Evolutionary conservation across 176 grass and related monocot genomes (phyloP).

Genomic region (Elaeis guineensis): DNA sequence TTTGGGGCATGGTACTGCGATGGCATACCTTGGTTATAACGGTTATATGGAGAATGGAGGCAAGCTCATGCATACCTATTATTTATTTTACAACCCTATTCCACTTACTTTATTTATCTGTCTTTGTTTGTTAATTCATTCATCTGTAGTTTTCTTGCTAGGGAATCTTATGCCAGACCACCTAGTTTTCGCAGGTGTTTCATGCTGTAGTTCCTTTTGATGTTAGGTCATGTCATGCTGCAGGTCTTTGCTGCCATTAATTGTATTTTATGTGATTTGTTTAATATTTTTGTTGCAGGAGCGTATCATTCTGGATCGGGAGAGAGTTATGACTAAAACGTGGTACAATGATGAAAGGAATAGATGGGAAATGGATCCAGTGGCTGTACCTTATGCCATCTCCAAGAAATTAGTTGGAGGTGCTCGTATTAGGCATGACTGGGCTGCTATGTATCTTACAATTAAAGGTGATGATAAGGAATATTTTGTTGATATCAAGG

Average conservation of each 20-base stretch:
- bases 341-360: constrained; percentile 34
- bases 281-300: constrained; percentile 3
- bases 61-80: too few species aligned
- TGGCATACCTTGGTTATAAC: too few species aligned
- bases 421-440: constrained; percentile 28
- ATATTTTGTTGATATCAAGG: constrained; percentile 35
- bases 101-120: too few species aligned
- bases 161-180: too few species aligned
- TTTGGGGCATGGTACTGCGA: too few species aligned
- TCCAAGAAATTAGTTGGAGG: constrained; percentile 23
- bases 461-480: constrained; percentile 32
- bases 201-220: too few species aligned
- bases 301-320: constrained; percentile 14
- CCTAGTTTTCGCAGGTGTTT: too few species aligned
- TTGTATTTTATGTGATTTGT: not conserved
- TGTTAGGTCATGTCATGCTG: too few species aligned
- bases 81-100: too few species aligned
- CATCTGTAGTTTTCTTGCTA: too few species aligned
- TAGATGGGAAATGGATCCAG: constrained; percentile 36
- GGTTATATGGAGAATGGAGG: too few species aligned
- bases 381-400: constrained; percentile 27
- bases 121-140: too few species aligned
- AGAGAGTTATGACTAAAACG: constrained; percentile 30
- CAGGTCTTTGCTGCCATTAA: not conserved
- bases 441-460: constrained; percentile 26